Conservation (phyloP, 345 rosid species). For the Hypericum androsaemum region DNA sequence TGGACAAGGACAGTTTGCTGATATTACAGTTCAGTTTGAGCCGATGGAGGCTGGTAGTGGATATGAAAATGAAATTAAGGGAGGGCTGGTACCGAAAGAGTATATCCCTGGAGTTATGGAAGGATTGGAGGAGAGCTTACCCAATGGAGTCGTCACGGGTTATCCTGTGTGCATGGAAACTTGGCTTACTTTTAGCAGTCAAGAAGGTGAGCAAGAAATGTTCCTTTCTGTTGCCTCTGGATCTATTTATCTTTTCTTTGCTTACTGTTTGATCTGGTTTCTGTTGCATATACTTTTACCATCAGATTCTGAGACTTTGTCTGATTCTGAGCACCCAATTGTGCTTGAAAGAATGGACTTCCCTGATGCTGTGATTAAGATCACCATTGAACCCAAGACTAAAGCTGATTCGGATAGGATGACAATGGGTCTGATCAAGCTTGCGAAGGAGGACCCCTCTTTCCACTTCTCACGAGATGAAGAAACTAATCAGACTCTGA, state of each 20-base stretch:
- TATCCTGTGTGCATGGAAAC: too few species aligned
- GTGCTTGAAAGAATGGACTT: constrained; percentile 95
- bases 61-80: constrained; percentile 93
- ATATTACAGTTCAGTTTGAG: constrained; percentile 67
- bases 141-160: constrained; percentile 79
- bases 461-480: constrained; percentile 95
- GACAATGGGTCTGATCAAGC: constrained; percentile 82
- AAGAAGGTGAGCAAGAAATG: too few species aligned
- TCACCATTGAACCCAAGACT: constrained; percentile 94
- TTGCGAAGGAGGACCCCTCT: constrained; percentile 96
- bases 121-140: constrained; percentile 87
- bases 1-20: constrained; percentile 97
- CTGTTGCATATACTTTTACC: too few species aligned
- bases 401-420: constrained; percentile 92
- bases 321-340: constrained; percentile 63
- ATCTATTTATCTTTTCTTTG: too few species aligned
- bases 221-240: too few species aligned
- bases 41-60: constrained; percentile 75
- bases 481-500: constrained; percentile 91
- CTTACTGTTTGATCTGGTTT: too few species aligned
- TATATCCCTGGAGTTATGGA: too few species aligned
- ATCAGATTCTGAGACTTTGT: constrained; percentile 82
- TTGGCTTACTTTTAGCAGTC: too few species aligned
- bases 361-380: constrained; percentile 97
- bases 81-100: constrained; percentile 87